Evolutionary conservation across 495 filamentous ascomycete genomes (phyloP), one percentile per base, ranked within the genome.

Genomic region (Penicillium pulvis): DNA sequence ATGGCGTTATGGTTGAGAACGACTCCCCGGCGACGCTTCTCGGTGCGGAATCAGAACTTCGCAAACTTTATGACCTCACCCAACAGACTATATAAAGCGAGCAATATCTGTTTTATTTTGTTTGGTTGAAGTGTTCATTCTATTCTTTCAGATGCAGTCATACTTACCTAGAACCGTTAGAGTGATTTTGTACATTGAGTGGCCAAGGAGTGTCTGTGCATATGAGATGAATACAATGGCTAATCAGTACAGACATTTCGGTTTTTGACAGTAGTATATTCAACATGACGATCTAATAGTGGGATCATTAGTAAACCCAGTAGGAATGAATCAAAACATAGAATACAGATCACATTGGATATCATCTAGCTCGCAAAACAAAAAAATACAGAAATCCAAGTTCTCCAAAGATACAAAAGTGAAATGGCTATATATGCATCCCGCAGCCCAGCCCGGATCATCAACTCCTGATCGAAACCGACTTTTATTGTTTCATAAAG

Each of bases 281-380:
- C 20, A 23, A 2, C 1, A 23, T 23, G 20, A 23, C 20, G 20
- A 23, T 23, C 20, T 23, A 23, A 23, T 23, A 23, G 20, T 6
- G 31, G 8, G 8, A 33, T 33, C 31, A 33, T 23, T 23, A 2
- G 2, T 23, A 33, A 0, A 8, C 4, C 31, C 35, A 16, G 14
- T 39, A 11, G 35, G 12, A 39, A 41, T 12, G 9, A n/a, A 17
- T 41, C 35, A 41, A 41, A 41, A 41, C 39, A 41, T 65, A 67
- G 56, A 67, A 69, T 67, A 69, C 64, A 67, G 59, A 63, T 67
- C 66, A 64, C 61, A 67, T 64, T 69, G 67, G 67, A 69, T 69
- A 69, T 69, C 66, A 69, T 69, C 61, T 69, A 67, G 57, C 59
- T 51, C 45, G 53, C 66, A 61, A 55, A 60, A 41, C 39, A 62